These are phyloP conservation scores for Lachancea kluyveri DNA, from an alignment of 805 yeast genomes.

Conservation along the genomic window DNA sequence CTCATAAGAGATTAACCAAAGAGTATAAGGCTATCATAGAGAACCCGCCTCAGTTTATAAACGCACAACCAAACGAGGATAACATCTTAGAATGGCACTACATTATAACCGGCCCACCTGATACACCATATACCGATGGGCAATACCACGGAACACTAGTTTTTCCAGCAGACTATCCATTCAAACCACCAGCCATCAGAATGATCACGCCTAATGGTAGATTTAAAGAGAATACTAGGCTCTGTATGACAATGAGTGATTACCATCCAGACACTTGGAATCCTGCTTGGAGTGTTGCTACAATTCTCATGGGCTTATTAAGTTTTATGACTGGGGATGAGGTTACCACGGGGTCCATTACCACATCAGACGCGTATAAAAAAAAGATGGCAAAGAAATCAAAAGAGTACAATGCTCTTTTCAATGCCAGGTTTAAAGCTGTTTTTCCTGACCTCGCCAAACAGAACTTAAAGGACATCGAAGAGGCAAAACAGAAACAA, in stretches of 20 bases:
- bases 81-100: constrained; percentile 94
- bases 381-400: constrained; percentile 52
- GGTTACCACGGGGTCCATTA: constrained; percentile 75
- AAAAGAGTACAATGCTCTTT: constrained; percentile 49
- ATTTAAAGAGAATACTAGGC: constrained; percentile 70
- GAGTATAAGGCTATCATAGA: constrained; percentile 75
- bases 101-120: constrained; percentile 85
- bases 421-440: constrained; percentile 49
- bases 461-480: constrained; percentile 21
- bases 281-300: constrained; percentile 92
- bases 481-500: constrained; percentile 15
- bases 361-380: constrained; percentile 54
- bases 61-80: constrained; percentile 80
- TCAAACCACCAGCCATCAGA: constrained; percentile 83
- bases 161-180: constrained; percentile 83
- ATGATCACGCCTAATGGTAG: constrained; percentile 90
- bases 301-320: constrained; percentile 78
- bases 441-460: constrained; percentile 67
- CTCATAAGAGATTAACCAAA: constrained; percentile 51
- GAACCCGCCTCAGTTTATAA: constrained; percentile 78
- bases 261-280: constrained; percentile 95
- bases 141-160: constrained; percentile 85
- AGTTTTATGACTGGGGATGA: constrained; percentile 92
- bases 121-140: constrained; percentile 79
- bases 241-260: constrained; percentile 90